A percentile compares a stretch with the other conserved stretches of the same genome.
Conservation (phyloP, 305 asterid species). For the Nicotiana rustica region DNA sequence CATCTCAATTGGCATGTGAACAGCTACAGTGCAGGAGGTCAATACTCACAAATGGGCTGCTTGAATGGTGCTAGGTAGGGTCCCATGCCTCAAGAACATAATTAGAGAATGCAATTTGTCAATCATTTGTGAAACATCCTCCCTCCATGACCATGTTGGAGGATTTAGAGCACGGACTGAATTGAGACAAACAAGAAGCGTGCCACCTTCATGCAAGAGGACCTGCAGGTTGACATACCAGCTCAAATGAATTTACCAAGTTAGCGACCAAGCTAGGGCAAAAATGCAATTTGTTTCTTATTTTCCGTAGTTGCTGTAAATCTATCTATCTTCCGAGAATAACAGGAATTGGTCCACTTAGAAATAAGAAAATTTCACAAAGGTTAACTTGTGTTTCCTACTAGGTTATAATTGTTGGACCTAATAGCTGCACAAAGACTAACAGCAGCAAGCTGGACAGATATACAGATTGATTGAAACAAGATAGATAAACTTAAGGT, state of each 20-base stretch:
- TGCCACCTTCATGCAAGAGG: conserved; percentile 97
- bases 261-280: background rate
- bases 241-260: background rate
- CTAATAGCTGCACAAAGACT: background rate
- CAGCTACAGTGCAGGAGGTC: background rate
- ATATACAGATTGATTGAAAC: background rate
- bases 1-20: background rate
- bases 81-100: conserved; percentile 33
- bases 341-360: background rate
- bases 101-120: conserved; percentile 49
- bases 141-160: conserved; percentile 85
- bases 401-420: background rate
- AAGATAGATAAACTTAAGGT: conserved; percentile 1
- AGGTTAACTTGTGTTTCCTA: background rate
- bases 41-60: conserved; percentile 49
- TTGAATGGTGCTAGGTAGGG: conserved; percentile 51
- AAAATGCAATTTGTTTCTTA: background rate
- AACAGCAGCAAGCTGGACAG: conserved; percentile 22
- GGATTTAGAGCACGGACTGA: conserved; percentile 84
- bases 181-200: conserved; percentile 89
- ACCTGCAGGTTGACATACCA: conserved; percentile 59
- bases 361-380: background rate
- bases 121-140: conserved; percentile 53
- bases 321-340: background rate
- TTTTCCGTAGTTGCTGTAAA: background rate